Base-by-base conservation (phyloP, 495 filamentous ascomycete species). In the Podospora pseudocomata region DNA sequence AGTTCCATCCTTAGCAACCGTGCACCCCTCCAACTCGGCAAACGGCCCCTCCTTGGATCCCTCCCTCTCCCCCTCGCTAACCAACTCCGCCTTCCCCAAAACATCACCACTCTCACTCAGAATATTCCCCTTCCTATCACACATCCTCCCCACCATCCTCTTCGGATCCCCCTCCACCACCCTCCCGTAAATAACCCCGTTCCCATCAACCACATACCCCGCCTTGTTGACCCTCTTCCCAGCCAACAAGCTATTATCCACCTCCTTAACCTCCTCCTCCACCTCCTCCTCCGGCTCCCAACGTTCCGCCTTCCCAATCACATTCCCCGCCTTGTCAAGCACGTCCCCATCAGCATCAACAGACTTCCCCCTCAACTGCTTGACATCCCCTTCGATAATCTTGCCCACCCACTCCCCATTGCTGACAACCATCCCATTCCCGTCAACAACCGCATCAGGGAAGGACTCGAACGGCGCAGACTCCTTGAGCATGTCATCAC, bases 261-360 rank as follows among this genome's bases (percentile, higher is more conserved):
- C 67, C 56, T 86, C 80, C 1, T 77, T 64, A 62, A 82, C 83
- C 2, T 77, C 76, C 70, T 85, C 87, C 65, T 83, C 83, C 2
- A 76, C 70, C 68, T 86, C 87, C 62, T 90, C 87, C 34, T 91
- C 90, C 1, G 76, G 73, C 70, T 91, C 87, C 90, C 90, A 94
- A 39, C 92, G 83, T 75, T 93, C 91, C 27, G 91, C 91, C 64
- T 88, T 88, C 63, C 92, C 92, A 70, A 92, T 89, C 59, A 89
- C 85, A 73, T 93, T 94, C 55, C 92, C 92, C 62, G 86, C 86
- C 71, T 87, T 89, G 75, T 94, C 92, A 44, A 93, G 79, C 68
- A 96, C 90, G 67, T 95, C 92, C 13, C 92, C 92, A 73, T 96
- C 92, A 49, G 90, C 84, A 72, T 95, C 92, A 57, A 95, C 91